A percentile compares a stretch with the other conserved stretches of the same genome.
Conservation (phyloP, 345 rosid genomes). For the Ailanthus altissimus region DNA sequence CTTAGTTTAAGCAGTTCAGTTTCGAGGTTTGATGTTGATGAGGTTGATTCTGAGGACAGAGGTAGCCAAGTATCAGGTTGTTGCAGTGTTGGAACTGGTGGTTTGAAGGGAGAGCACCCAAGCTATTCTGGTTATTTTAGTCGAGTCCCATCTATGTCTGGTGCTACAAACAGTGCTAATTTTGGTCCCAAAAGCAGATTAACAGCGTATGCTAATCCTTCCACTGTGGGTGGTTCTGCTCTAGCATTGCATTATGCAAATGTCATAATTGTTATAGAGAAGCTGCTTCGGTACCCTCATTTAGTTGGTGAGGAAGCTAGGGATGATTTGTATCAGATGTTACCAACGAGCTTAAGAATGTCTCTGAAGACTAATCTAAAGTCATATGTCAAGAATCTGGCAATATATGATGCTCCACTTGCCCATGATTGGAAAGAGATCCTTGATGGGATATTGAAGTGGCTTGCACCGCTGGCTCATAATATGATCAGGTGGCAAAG, state of each 20-base stretch:
- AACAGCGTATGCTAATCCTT: constrained; percentile 51
- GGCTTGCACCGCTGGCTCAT: constrained; percentile 96
- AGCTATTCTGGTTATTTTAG: constrained; percentile 30
- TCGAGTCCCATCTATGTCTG: constrained; percentile 23
- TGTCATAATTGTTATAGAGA: constrained; percentile 82
- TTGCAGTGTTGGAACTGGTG: constrained; percentile 36
- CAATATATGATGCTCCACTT: constrained; percentile 87
- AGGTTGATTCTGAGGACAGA: constrained; percentile 36
- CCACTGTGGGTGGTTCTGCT: constrained; percentile 92
- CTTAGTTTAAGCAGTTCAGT: constrained; percentile 72
- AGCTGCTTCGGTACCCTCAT: constrained; percentile 87
- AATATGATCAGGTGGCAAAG: constrained; percentile 97
- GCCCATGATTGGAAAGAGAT: constrained; percentile 97
- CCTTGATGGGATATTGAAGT: constrained; percentile 62
- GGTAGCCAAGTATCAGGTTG: constrained; percentile 53
- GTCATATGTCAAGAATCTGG: constrained; percentile 73
- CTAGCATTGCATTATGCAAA: constrained; percentile 89
- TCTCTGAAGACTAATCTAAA: constrained; percentile 64
- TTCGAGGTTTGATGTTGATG: constrained; percentile 51
- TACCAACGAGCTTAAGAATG: constrained; percentile 77
- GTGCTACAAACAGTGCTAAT: constrained; percentile 29
- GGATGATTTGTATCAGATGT: constrained; percentile 92
- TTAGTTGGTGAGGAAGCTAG: constrained; percentile 94
- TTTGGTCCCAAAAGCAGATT: constrained; percentile 60
- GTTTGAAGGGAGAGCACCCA: constrained; percentile 36